These are phyloP conservation scores for Chaetomium sp. DNA, from an alignment of 2,329 filamentous ascomycete species.

Conservation along the genomic window DNA sequence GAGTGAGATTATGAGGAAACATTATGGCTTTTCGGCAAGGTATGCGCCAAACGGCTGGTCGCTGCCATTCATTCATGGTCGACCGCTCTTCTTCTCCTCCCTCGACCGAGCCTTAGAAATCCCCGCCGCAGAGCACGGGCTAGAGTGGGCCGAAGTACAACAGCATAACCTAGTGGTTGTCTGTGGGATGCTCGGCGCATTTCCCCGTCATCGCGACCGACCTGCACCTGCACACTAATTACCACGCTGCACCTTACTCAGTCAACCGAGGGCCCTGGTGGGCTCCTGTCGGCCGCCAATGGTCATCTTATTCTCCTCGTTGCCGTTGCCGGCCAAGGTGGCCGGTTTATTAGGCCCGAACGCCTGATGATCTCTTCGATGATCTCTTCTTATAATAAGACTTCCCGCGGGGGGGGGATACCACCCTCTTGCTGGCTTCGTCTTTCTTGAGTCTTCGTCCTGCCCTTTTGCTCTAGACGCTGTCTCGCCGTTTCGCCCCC, in stretches of 20 bases:
- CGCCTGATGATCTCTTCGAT: not conserved
- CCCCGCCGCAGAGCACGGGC: not conserved
- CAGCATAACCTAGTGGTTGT: not conserved
- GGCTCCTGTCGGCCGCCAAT: not conserved
- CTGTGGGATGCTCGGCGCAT: conserved; percentile 7
- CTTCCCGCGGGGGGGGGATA: not conserved
- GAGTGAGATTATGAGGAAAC: conserved; percentile 35
- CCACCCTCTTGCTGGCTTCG: conserved; percentile 1
- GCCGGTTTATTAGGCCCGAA: not conserved
- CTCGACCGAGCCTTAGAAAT: not conserved
- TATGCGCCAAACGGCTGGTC: conserved; percentile 22
- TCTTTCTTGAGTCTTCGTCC: not conserved
- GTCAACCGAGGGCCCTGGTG: conserved; percentile 7
- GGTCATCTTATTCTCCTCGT: not conserved
- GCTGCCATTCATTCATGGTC: not conserved
- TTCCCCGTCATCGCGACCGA: conserved; percentile 5
- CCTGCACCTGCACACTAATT: conserved; percentile 12
- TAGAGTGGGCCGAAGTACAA: conserved; percentile 6
- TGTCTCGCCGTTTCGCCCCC: not conserved
- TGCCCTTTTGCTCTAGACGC: not conserved
- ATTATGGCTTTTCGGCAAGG: conserved; percentile 36
- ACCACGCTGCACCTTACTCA: conserved; percentile 10
- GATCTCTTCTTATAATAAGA: not conserved
- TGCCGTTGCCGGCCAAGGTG: not conserved
- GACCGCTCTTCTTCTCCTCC: not conserved